Percentiles rank a stretch among this genome's conserved stretches.
Evolutionary conservation across 164 flowering plant species (phyloP).

Genomic region (Echeveria elegans): DNA sequence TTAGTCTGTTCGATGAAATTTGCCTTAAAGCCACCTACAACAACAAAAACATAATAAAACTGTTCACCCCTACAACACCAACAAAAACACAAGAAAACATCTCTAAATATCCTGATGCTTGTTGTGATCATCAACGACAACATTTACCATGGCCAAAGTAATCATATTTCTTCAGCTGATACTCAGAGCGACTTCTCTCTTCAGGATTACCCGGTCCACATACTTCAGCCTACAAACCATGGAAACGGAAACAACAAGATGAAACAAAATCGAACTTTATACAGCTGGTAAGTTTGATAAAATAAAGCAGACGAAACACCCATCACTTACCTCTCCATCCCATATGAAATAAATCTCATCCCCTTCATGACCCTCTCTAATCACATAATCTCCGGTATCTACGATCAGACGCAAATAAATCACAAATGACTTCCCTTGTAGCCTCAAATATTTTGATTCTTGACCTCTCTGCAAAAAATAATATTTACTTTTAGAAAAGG

Average conservation of each 20-base stretch:
- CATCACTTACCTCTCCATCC: constrained; percentile 72
- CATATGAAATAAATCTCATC: constrained; percentile 78
- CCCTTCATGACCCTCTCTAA: constrained; percentile 48
- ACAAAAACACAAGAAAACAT: background rate
- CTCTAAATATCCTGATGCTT: no score
- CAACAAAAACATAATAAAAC: background rate
- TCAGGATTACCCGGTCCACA: constrained; percentile 34
- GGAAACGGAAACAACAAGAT: constrained; percentile 2
- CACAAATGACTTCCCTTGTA: no score
- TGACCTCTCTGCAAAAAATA: no score
- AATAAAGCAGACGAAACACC: background rate
- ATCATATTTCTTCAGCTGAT: constrained; percentile 52
- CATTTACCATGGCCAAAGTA: constrained; percentile 71
- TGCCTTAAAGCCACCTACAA: constrained; percentile 15
- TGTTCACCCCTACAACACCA: background rate
- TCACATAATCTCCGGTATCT: background rate
- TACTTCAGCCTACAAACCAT: constrained; percentile 63
- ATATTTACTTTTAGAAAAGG: background rate
- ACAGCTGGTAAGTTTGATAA: background rate
- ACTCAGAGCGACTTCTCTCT: constrained; percentile 50
- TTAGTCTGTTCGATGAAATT: constrained; percentile 42
- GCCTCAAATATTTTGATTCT: background rate
- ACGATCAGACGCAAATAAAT: constrained; percentile 15
- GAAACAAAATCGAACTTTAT: background rate
- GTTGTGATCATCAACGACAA: background rate